Percentiles rank a stretch among this genome's conserved stretches.
Evolutionary conservation across 2,329 filamentous ascomycete species (phyloP).

Genomic region (Colletotrichum tropicicola): DNA sequence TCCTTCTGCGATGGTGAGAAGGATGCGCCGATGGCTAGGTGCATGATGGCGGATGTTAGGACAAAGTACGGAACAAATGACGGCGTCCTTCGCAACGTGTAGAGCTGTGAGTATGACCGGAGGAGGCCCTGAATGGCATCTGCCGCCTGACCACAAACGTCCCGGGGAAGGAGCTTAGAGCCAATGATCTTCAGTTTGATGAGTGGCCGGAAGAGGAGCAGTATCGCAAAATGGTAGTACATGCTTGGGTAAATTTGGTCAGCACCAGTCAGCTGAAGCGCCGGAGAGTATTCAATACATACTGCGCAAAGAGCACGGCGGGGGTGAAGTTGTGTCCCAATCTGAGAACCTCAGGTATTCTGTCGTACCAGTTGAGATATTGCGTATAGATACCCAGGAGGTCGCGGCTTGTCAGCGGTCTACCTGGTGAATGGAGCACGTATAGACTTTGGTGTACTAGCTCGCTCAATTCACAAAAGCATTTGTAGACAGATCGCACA

Average conservation of each 20-base stretch:
- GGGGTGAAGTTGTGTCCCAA: slow-evolving; percentile 77
- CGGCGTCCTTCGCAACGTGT: slow-evolving; percentile 65
- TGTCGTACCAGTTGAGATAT: slow-evolving; percentile 77
- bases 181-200: slow-evolving; percentile 72
- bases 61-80: slow-evolving; percentile 71
- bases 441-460: slow-evolving; percentile 77
- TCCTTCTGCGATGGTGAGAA: slow-evolving; percentile 25
- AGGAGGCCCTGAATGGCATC: slow-evolving; percentile 66
- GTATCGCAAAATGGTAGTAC: slow-evolving; percentile 76
- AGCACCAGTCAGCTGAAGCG: neutral
- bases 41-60: slow-evolving; percentile 69
- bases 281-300: slow-evolving; percentile 45
- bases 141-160: slow-evolving; percentile 71
- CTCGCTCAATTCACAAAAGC: slow-evolving; percentile 77
- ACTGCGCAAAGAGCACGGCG: slow-evolving; percentile 79
- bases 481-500: slow-evolving; percentile 73
- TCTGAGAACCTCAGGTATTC: slow-evolving; percentile 70
- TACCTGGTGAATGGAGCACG: slow-evolving; percentile 75
- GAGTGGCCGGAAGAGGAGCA: slow-evolving; percentile 78
- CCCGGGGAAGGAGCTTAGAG: slow-evolving; percentile 69
- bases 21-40: slow-evolving; percentile 61
- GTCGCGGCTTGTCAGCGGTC: slow-evolving; percentile 69
- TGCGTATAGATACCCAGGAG: slow-evolving; percentile 72
- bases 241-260: slow-evolving; percentile 54
- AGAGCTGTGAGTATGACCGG: slow-evolving; percentile 65